Conservation (phyloP, 257 asterid species). For the Eucommia ulmoides region DNA sequence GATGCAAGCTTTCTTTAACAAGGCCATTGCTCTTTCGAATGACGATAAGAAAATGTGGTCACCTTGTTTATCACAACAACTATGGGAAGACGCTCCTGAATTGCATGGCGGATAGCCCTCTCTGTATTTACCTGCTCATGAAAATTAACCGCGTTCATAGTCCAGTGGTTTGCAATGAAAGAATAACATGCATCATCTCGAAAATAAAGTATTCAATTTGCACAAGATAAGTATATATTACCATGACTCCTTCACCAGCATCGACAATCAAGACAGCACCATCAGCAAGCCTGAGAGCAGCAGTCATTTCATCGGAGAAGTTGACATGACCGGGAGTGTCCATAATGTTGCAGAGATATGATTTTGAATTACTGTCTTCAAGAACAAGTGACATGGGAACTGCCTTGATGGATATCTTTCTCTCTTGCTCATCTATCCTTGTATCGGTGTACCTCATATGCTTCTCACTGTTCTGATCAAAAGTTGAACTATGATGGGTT, state of each 20-base stretch:
- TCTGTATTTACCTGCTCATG: constrained; percentile 72
- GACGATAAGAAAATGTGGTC: no score
- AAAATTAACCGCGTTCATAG: background rate
- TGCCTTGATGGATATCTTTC: constrained; percentile 78
- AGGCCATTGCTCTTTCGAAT: no score
- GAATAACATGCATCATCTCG: background rate
- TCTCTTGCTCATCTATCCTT: constrained; percentile 95
- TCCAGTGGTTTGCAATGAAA: no score
- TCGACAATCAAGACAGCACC: constrained; percentile 96
- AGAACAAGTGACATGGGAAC: constrained; percentile 88
- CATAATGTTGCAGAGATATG: constrained; percentile 83
- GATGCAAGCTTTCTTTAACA: no score
- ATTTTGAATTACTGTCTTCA: constrained; percentile 87
- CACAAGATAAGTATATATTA: constrained; percentile 8
- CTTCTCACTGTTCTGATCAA: constrained; percentile 85
- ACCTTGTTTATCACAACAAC: constrained; percentile 91
- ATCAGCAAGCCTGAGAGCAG: constrained; percentile 96
- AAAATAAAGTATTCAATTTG: background rate
- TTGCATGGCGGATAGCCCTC: constrained; percentile 87
- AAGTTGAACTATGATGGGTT: constrained; percentile 89
- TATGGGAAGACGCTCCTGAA: constrained; percentile 78
- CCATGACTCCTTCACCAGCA: constrained; percentile 98
- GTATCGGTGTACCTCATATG: constrained; percentile 96
- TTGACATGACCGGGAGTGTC: constrained; percentile 97
- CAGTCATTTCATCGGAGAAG: constrained; percentile 96